Evolutionary conservation across 768 basidiomycete species (phyloP).

Genomic region (Lentinula detonsa): DNA sequence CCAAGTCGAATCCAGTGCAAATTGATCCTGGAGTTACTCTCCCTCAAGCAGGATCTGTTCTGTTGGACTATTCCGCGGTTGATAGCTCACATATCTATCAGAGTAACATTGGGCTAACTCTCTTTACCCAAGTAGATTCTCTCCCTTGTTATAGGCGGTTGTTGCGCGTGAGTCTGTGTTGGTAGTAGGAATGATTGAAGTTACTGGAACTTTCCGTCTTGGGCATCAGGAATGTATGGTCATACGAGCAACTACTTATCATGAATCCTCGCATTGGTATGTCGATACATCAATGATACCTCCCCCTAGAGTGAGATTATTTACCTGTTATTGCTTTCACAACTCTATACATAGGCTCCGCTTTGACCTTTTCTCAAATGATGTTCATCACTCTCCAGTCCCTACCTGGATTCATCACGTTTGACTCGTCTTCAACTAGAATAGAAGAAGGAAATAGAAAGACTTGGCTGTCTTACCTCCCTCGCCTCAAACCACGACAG

Average conservation of each 20-base stretch:
- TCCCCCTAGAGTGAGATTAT: not conserved
- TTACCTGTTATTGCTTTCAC: not conserved
- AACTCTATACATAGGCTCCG: constrained; percentile 45
- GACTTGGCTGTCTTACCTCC: constrained; percentile 21
- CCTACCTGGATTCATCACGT: constrained; percentile 55
- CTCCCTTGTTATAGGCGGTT: constrained; percentile 72
- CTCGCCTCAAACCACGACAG: constrained; percentile 55
- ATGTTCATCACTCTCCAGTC: constrained; percentile 66
- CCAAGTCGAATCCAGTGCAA: not conserved
- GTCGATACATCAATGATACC: constrained; percentile 10
- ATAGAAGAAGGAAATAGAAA: not conserved
- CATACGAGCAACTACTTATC: constrained; percentile 69
- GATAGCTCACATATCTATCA: constrained; percentile 8
- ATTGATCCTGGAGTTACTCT: constrained; percentile 17
- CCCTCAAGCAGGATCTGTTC: constrained; percentile 25
- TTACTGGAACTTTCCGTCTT: not conserved
- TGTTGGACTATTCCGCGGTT: constrained; percentile 33
- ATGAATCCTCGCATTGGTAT: constrained; percentile 66
- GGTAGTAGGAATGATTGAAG: not conserved
- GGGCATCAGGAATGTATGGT: constrained; percentile 60
- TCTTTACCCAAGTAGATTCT: constrained; percentile 29
- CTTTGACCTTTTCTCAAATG: constrained; percentile 83
- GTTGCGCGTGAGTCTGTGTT: constrained; percentile 61
- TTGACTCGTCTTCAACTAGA: constrained; percentile 6
- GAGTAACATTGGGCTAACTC: not conserved